A percentile compares a stretch with the other conserved stretches of the same genome.
These are phyloP conservation scores for Diaporthe sp. DNA, from an alignment of 2,329 filamentous ascomycete genomes.

Conservation along the genomic window DNA sequence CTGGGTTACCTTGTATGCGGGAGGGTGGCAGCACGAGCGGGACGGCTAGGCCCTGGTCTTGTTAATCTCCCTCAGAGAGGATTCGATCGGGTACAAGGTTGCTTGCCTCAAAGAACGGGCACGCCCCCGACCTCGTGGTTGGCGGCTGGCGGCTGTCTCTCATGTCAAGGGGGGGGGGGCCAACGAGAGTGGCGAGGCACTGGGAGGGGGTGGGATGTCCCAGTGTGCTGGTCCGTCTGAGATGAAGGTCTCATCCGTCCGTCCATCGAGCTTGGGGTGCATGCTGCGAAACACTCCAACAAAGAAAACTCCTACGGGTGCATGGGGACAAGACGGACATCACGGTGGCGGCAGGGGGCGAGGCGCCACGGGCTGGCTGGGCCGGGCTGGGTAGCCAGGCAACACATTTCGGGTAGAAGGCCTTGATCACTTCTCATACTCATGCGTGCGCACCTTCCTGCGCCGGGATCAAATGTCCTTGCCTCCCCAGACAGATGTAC, in stretches of 20 bases:
- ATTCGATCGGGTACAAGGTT: background rate
- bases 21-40: background rate
- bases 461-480: background rate
- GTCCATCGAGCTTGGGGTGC: background rate
- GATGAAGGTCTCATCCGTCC: background rate
- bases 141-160: background rate
- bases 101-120: background rate
- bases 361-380: background rate
- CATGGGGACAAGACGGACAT: background rate
- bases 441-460: background rate
- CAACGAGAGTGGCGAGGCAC: background rate
- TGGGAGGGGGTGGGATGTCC: background rate
- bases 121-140: background rate
- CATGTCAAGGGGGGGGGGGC: too few species aligned
- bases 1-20: background rate
- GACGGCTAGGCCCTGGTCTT: background rate
- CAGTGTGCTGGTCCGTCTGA: background rate
- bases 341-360: background rate
- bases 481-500: background rate
- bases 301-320: conserved; percentile 4
- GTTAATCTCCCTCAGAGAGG: too few species aligned
- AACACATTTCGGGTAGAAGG: too few species aligned
- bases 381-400: background rate
- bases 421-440: conserved; percentile 25
- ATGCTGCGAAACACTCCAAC: background rate